Evolutionary conservation across 2,329 filamentous ascomycete species (phyloP), one percentile per base, ranked within the genome.

Genomic region (Scedosporium minutisporum): DNA sequence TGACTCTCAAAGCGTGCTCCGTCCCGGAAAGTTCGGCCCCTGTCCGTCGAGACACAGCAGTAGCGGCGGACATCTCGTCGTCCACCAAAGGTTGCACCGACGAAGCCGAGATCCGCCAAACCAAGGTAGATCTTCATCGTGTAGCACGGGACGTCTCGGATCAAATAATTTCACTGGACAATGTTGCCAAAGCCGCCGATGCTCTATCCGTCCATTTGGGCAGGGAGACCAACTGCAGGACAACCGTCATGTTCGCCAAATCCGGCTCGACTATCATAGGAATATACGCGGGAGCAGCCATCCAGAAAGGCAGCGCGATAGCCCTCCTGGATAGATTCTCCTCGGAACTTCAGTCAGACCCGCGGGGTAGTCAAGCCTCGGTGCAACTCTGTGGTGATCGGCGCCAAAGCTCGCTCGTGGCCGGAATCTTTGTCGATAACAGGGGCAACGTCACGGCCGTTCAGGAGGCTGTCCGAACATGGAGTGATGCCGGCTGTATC

Each of bases 1-100:
- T 55, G 51, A 55, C 51, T 55, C 51, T 55, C 51, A 55, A 55
- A 55, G 51, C 51, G 51, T 55, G 51, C 16, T 55, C 51, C 21
- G 21, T 55, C 7, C 14, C 51, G 9, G 16, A 25, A 18, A 25
- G 21, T 25, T 33, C 7, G 29, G 29, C 29, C 29, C 9, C 29
- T 33, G 29, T 33, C 9, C 29, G 29, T 3, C 29, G 29, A 33
- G 29, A 33, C 6, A 33, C 29, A 33, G 29, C 29, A 1, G 29
- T 9, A 33, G 51, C 21, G 7, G 21, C 21, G 2, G 51, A 55
- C 51, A 55, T 55, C 51, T 23, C 16, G 9, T 23, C 18, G 1
- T 23, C 18, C 51, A 33, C 29, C 29, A 33, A 33, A 33, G 29
- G 29, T 33, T 33, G 29, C 29, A 25, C 51, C 21, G 51, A 18